A percentile compares a stretch with the other conserved stretches of the same genome.
Conservation (phyloP, 306 rosid genomes). For the Gleditsia sinensis region DNA sequence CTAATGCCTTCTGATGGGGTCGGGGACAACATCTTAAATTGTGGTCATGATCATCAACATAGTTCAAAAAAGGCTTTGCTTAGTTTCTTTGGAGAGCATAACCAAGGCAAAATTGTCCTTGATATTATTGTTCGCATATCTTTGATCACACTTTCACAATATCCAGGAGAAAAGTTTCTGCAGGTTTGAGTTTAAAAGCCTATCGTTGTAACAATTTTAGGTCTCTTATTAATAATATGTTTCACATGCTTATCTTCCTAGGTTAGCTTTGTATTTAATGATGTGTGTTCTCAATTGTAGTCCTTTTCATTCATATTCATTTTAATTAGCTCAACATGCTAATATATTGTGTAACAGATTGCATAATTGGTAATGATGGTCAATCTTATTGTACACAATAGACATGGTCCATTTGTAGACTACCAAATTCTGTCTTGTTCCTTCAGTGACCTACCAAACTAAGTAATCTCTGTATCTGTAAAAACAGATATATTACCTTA, state of each 20-base stretch:
- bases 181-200: slow-evolving; percentile 64
- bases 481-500: background rate
- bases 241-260: slow-evolving; percentile 29
- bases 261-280: slow-evolving; percentile 28
- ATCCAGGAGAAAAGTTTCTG: slow-evolving; percentile 90
- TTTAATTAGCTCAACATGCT: background rate
- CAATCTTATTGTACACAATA: background rate
- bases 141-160: slow-evolving; percentile 65
- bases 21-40: slow-evolving; percentile 45
- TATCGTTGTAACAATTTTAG: slow-evolving; percentile 26
- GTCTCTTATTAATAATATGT: slow-evolving; percentile 5
- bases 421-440: background rate
- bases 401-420: background rate
- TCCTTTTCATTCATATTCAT: background rate
- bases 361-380: slow-evolving; percentile 5
- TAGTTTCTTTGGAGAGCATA: slow-evolving; percentile 75
- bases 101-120: slow-evolving; percentile 82
- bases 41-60: slow-evolving; percentile 46
- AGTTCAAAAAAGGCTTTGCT: slow-evolving; percentile 58
- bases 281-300: background rate
- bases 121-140: slow-evolving; percentile 85
- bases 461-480: background rate
- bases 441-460: background rate
- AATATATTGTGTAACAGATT: slow-evolving; percentile 3
- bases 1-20: slow-evolving; percentile 75